Base-by-base conservation (phyloP, 495 filamentous ascomycete species). In the Chaetomium cochliodes region DNA sequence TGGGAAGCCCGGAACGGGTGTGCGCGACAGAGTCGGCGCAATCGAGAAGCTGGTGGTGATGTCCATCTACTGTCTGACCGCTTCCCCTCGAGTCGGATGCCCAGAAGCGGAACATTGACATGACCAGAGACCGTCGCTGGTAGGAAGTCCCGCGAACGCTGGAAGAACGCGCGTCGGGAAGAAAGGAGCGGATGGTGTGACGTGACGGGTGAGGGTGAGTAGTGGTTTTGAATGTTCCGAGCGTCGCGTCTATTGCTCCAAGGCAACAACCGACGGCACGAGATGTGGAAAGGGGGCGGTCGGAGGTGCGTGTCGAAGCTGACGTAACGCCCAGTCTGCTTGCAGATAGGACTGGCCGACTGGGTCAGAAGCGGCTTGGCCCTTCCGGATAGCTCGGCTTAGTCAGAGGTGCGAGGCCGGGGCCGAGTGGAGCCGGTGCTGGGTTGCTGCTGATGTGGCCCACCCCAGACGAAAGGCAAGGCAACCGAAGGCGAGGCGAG, bases 51-150 rank as follows among this genome's bases (percentile, higher is more conserved):
- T 55, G 44, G 20, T 57, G 60, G 46, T 42, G 60, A 41, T 42
- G 63, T 53, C 26, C 64, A 41, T 70, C 66, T 52, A 54, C 59
- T 58, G 76, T 70, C 73, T 76, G 80, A 39, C 80, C 76, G 71
- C 74, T 77, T 79, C 74, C 79, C 79, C 76, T 77, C 18, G 78
- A 70, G 60, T 81, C 78, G 67, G 78, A 77, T 67, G 72, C 71
- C 80, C 80, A 82, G 69, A 82, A 82, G 67, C 76, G 76, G 73
- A 80, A 81, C 79, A 81, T 81, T 69, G 73, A 70, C 69, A 69
- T 65, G 56, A 28, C 63, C 56, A 42, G 26, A 41, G 6, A 20
- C 26, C n/a, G 44, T 30, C 20, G 26, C 20, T 42, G 46, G 37
- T 11, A 33, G 39, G 49, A 39, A 52, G 47, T 49, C 50, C 64